Conservation (phyloP, 805 yeast species). For the Nakazawaea holstii region DNA sequence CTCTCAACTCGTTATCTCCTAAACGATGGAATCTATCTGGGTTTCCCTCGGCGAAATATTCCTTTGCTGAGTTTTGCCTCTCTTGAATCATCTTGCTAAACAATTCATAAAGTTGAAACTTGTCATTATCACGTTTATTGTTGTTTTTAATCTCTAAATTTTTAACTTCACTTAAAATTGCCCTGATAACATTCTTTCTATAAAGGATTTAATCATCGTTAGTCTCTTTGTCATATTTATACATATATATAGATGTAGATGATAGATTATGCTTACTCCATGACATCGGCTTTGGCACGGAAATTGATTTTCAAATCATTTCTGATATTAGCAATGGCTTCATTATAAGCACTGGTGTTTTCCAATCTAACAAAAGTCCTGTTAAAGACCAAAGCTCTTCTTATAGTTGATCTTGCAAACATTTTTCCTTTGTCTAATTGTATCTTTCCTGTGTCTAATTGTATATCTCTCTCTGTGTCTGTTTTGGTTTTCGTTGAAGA, state of each 20-base stretch:
- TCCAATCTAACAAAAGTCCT: constrained; percentile 17
- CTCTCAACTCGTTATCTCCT: constrained; percentile 32
- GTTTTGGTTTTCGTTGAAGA: constrained; percentile 5
- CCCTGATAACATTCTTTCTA: constrained; percentile 32
- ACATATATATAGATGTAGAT: neutral
- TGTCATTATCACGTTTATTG: constrained; percentile 22
- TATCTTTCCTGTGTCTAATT: constrained; percentile 8
- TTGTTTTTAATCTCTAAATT: constrained; percentile 28
- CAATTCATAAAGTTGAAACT: constrained; percentile 27
- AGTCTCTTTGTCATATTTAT: neutral
- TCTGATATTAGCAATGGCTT: constrained; percentile 21
- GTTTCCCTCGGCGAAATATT: constrained; percentile 30
- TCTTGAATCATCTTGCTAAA: constrained; percentile 33
- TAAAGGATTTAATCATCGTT: neutral
- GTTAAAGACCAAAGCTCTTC: neutral
- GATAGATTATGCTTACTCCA: constrained; percentile 24
- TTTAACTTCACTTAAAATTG: constrained; percentile 33
- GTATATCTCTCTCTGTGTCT: constrained; percentile 8
- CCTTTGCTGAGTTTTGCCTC: constrained; percentile 30
- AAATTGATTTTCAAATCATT: constrained; percentile 28
- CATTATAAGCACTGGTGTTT: constrained; percentile 23
- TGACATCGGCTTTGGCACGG: constrained; percentile 26
- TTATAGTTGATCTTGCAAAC: constrained; percentile 3
- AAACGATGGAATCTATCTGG: constrained; percentile 35
- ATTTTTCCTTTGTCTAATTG: constrained; percentile 8